A percentile compares a stretch with the other conserved stretches of the same genome.
These are phyloP conservation scores for Brassica rapa DNA, from an alignment of 345 rosid genomes.

Conservation along the genomic window DNA sequence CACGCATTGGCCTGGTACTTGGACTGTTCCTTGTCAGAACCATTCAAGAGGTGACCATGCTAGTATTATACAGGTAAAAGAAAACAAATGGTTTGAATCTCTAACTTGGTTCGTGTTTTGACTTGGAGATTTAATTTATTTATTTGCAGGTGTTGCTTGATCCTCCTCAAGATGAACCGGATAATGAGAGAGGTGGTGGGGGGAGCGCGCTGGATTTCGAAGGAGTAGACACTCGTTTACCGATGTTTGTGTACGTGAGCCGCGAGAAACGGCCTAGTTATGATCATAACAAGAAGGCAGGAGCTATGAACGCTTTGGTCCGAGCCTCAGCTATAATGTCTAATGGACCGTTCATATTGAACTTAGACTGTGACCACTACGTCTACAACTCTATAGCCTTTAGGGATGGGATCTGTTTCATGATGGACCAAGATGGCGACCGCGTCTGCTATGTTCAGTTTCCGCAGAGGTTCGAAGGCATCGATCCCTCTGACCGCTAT, in stretches of 20 bases:
- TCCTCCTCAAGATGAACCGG: constrained; percentile 60
- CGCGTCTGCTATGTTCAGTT: constrained; percentile 69
- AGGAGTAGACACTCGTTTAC: constrained; percentile 75
- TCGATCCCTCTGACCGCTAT: constrained; percentile 80
- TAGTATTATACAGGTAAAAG: constrained; percentile 67
- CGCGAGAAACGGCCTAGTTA: constrained; percentile 87
- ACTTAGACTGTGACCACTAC: constrained; percentile 87
- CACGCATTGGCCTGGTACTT: constrained; percentile 84
- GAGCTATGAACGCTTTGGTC: constrained; percentile 90
- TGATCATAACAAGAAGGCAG: constrained; percentile 92
- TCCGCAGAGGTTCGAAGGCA: constrained; percentile 90
- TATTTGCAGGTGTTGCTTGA: constrained; percentile 63
- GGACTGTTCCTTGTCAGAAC: constrained; percentile 60
- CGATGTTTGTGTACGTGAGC: constrained; percentile 78
- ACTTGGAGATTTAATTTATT: neutral
- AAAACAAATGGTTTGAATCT: neutral
- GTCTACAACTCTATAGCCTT: constrained; percentile 67
- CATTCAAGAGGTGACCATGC: constrained; percentile 81
- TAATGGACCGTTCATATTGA: constrained; percentile 83
- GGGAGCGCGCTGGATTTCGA: constrained; percentile 42
- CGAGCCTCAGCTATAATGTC: constrained; percentile 85
- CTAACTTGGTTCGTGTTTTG: neutral
- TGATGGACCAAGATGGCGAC: constrained; percentile 80
- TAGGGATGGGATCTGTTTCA: constrained; percentile 86
- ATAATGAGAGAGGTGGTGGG: constrained; percentile 30